Base-by-base conservation (phyloP, 2,329 filamentous ascomycete genomes). In the Talaromyces atroroseus region DNA sequence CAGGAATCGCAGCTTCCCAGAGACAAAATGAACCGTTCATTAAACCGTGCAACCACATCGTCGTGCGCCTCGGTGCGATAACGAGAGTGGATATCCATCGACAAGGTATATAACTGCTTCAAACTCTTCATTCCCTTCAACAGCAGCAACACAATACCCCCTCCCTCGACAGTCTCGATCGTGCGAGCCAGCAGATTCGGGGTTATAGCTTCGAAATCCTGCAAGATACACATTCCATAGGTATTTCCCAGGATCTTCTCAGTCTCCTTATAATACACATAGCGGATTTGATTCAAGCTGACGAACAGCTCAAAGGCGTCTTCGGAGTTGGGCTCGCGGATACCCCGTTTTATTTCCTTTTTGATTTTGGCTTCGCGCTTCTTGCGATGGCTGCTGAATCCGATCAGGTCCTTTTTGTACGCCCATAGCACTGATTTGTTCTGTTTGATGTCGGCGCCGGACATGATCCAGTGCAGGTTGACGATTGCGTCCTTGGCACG, bases 251-350 rank as follows among this genome's bases (percentile, higher is more conserved):
- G 76, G 68, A 99, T 96, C 80, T 96, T 97, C 68, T 99, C 94
- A 26, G 94, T 97, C 78, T 99, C 94, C 76, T 99, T 99, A 80
- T 99, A 99, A 81, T 96, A 99, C 57, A 94, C 90, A 82, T 99
- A 99, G 73, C 94, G 89, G 71, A 99, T 96, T 74, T 96, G 91
- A 77, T 97, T 89, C 57, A 96, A 85, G 58, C 91, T 94, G 65
- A 97, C 88, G 76, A 97, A 99, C 54, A 97, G 83, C 76, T 99
- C 94, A 78, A 99, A 99, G 0, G 94, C 89, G 70, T 99, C 94
- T 70, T 95, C 90, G 54, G 85, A 83, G 73, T 99, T 96, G 60
- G 89, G 84, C 74, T 99, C 94, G 68, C 95, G 85, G 63, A 92
- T 90, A 46, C 94, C 94, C 66, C 91, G 84, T 78, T 95, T 96